phyloP scores from a whole-genome alignment of 106 monocot genomes.

The Dendrobium huoshanense region DNA sequence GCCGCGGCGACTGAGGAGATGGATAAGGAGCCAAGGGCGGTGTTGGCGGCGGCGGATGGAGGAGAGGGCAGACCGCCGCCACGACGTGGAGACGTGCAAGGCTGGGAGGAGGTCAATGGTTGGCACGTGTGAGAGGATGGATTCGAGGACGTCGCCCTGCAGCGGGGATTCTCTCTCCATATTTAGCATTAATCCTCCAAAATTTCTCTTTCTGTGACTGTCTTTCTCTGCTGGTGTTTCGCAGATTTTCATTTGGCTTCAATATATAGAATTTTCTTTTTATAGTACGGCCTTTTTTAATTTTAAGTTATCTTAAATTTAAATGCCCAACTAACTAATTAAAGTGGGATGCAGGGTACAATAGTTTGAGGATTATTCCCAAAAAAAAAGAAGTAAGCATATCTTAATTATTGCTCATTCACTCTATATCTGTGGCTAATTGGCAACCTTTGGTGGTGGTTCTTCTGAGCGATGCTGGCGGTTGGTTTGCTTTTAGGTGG shows the following conservation, averaged over 20 bases:
- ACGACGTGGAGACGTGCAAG: constrained; percentile 33
- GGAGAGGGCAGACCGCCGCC: constrained; percentile 30
- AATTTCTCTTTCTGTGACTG: neutral
- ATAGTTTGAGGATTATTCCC: no score
- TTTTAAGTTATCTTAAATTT: no score
- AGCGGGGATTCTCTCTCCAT: constrained; percentile 9
- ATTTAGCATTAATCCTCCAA: neutral
- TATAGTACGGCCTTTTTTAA: neutral
- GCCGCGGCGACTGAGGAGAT: constrained; percentile 15
- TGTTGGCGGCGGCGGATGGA: constrained; percentile 23
- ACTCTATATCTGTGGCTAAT: no score
- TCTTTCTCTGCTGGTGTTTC: neutral
- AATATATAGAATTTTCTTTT: no score
- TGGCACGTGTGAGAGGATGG: constrained; percentile 33
- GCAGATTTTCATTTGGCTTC: no score
- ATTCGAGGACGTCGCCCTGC: constrained; percentile 35
- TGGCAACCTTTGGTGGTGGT: no score
- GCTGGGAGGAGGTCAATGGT: constrained; percentile 32
- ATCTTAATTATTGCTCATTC: no score
- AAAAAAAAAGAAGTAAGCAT: no score
- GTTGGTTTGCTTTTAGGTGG: no score
- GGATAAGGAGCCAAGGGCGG: constrained; percentile 34
- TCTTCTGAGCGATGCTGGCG: no score
- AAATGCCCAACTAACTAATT: no score
- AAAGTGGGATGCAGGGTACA: no score